Evolutionary conservation across 1,284 basidiomycete species (phyloP).

Genomic region (Apiotrichum domesticum): DNA sequence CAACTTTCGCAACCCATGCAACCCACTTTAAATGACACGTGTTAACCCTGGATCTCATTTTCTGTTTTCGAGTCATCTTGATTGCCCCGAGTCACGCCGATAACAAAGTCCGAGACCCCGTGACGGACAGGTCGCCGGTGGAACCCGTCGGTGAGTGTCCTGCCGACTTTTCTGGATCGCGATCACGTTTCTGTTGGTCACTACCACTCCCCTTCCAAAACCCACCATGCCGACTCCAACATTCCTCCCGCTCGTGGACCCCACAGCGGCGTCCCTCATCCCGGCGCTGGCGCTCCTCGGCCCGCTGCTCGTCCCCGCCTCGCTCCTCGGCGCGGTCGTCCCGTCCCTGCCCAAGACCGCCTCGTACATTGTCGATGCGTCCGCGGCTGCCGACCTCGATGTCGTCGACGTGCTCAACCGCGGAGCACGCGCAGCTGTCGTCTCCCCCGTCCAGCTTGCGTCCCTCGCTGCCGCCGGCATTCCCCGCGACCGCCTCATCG

Average conservation of each 20-base stretch:
- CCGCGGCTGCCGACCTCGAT: constrained; percentile 53
- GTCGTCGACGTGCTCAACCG: constrained; percentile 64
- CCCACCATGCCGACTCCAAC: constrained; percentile 40
- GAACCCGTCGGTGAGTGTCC: too few relatives aligned
- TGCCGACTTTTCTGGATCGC: too few relatives aligned
- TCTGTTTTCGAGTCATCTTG: too few relatives aligned
- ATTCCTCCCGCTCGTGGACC: constrained; percentile 48
- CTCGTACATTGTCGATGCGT: constrained; percentile 56
- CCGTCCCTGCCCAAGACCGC: constrained; percentile 30
- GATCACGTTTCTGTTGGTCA: too few relatives aligned
- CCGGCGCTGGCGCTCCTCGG: constrained; percentile 64
- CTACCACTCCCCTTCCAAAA: too few relatives aligned
- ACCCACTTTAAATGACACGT: too few relatives aligned
- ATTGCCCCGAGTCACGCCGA: too few relatives aligned
- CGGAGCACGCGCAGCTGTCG: constrained; percentile 70
- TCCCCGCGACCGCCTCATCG: constrained; percentile 65
- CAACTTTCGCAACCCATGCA: too few relatives aligned
- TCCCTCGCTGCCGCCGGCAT: constrained; percentile 51
- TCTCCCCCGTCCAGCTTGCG: constrained; percentile 61
- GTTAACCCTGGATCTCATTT: too few relatives aligned
- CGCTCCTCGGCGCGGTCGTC: constrained; percentile 34
- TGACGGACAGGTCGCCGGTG: too few relatives aligned
- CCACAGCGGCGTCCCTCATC: constrained; percentile 51
- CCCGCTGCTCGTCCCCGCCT: constrained; percentile 59
- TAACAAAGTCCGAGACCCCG: too few relatives aligned